Conservation (phyloP, 1,284 basidiomycete species). For the Lignosus rhinocerotis region DNA sequence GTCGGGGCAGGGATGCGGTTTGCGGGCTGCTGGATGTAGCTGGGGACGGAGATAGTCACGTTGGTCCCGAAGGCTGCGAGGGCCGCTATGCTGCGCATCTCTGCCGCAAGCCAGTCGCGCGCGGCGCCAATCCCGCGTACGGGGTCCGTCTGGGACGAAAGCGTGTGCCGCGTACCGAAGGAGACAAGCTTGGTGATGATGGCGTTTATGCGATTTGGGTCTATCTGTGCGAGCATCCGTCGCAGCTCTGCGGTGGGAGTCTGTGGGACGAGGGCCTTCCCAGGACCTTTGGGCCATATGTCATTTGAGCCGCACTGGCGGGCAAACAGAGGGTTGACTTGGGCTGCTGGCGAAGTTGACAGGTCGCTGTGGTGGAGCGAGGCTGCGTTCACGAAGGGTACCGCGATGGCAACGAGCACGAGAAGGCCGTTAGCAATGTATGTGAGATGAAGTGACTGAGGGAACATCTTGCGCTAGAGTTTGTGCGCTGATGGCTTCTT, state of each 20-base stretch:
- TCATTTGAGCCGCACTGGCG: conserved; percentile 30
- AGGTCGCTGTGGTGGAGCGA: neutral
- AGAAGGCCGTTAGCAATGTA: conserved; percentile 8
- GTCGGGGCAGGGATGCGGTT: conserved; percentile 41
- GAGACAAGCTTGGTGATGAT: conserved; percentile 53
- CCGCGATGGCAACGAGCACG: conserved; percentile 7
- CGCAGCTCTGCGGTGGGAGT: conserved; percentile 44
- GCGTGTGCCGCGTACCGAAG: conserved; percentile 54
- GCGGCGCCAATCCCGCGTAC: conserved; percentile 53
- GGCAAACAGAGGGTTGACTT: conserved; percentile 11
- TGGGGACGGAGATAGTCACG: conserved; percentile 48
- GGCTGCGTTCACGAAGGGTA: conserved; percentile 4
- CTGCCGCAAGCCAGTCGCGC: conserved; percentile 52
- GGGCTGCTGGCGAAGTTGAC: conserved; percentile 6
- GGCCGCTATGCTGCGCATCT: conserved; percentile 45
- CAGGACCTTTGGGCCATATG: conserved; percentile 51
- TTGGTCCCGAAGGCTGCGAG: conserved; percentile 42
- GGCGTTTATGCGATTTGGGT: conserved; percentile 43
- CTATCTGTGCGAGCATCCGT: conserved; percentile 45
- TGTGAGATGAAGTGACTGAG: conserved; percentile 5
- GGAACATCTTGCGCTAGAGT: conserved; percentile 7
- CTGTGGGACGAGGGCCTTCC: conserved; percentile 41
- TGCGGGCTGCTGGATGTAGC: conserved; percentile 43
- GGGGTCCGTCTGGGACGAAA: conserved; percentile 52
- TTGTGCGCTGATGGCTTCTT: neutral